Percentiles rank a stretch among this genome's conserved stretches.
Evolutionary conservation across 176 grass and related monocot species (phyloP).

Genomic region (Rhynchospora pubera): DNA sequence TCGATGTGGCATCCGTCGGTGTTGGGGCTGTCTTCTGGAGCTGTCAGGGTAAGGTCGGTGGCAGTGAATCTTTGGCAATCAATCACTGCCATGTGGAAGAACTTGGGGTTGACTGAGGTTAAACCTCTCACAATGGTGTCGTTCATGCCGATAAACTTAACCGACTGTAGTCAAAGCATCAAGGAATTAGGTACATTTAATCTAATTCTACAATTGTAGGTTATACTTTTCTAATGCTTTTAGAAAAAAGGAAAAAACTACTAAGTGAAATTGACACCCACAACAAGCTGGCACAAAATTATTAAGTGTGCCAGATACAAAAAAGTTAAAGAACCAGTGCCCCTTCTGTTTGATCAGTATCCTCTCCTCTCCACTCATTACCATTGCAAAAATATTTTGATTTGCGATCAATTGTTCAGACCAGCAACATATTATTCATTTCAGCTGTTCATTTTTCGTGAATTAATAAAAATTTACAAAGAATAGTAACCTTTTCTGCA

Average conservation of each 20-base stretch:
- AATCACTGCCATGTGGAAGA: conserved; percentile 70
- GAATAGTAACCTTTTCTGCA: not conserved
- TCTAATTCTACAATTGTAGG: not conserved
- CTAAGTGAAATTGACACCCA: not conserved
- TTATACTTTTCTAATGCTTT: not conserved
- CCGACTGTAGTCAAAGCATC: not conserved
- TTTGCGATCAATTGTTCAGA: not conserved
- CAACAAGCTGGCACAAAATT: not conserved
- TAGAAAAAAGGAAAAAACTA: not conserved
- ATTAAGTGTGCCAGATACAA: too few relatives aligned
- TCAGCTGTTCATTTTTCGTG: not conserved
- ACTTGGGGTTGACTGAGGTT: conserved; percentile 63
- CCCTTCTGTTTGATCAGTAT: too few relatives aligned
- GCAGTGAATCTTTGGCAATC: conserved; percentile 23
- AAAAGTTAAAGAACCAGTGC: too few relatives aligned
- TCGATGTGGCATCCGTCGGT: conserved; percentile 77
- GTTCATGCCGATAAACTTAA: conserved; percentile 11
- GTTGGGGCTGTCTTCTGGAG: conserved; percentile 53
- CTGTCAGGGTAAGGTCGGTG: conserved; percentile 24
- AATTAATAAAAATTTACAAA: not conserved
- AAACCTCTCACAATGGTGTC: conserved; percentile 12
- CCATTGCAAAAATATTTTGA: too few relatives aligned
- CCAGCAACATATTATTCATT: not conserved
- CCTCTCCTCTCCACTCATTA: too few relatives aligned
- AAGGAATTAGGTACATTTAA: not conserved